Evolutionary conservation across 306 rosid species (phyloP).

Genomic region (Acacia crassicarpa): DNA sequence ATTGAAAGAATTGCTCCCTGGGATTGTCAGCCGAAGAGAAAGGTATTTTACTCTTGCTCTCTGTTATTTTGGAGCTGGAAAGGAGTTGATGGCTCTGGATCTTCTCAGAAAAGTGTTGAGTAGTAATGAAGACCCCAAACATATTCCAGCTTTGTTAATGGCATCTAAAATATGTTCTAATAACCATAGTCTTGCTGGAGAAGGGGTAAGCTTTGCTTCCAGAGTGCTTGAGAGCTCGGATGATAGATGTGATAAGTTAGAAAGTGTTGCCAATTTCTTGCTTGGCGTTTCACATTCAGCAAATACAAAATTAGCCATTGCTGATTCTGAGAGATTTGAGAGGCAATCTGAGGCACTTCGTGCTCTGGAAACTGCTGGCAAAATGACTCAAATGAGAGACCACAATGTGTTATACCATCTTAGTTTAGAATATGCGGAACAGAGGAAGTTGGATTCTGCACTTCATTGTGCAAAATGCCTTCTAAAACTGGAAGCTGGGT

Average conservation of each 20-base stretch:
- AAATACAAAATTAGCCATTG: constrained; percentile 53
- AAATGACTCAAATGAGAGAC: constrained; percentile 59
- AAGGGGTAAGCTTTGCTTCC: constrained; percentile 58
- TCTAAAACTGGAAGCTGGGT: constrained; percentile 69
- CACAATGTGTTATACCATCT: constrained; percentile 61
- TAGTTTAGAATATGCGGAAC: constrained; percentile 75
- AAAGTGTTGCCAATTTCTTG: constrained; percentile 61
- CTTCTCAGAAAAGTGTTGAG: constrained; percentile 68
- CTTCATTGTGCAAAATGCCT: constrained; percentile 57
- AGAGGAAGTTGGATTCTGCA: constrained; percentile 78
- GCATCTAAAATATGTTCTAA: constrained; percentile 90
- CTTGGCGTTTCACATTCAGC: constrained; percentile 83
- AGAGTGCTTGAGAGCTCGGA: constrained; percentile 57
- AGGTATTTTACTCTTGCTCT: constrained; percentile 64
- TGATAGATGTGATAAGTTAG: constrained; percentile 61
- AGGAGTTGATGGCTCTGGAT: constrained; percentile 69
- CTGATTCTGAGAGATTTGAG: constrained; percentile 64
- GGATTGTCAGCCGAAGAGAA: constrained; percentile 55
- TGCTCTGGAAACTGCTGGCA: constrained; percentile 64
- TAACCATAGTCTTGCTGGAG: constrained; percentile 53
- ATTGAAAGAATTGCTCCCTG: constrained; percentile 78
- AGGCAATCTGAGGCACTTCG: constrained; percentile 69
- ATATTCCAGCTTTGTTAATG: constrained; percentile 64
- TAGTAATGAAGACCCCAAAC: constrained; percentile 59
- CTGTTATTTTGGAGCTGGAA: constrained; percentile 78